A percentile compares a stretch with the other conserved stretches of the same genome.
phyloP scores from a whole-genome alignment of 352 stramenopile genomes.

The Pythium brachiatum region DNA sequence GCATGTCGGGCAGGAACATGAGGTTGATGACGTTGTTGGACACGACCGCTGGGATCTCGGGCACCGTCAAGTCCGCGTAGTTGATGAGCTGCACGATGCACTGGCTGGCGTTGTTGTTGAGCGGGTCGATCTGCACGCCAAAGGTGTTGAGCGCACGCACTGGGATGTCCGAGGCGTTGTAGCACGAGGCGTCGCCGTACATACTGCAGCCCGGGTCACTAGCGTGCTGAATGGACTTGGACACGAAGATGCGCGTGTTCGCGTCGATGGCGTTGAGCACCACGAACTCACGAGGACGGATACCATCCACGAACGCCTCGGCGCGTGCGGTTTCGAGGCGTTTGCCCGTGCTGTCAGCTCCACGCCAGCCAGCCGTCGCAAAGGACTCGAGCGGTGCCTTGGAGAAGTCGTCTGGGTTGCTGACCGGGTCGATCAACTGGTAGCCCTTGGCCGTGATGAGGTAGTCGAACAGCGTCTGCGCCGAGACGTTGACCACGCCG shows the following conservation, averaged over 20 bases:
- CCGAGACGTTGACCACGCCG: neutral
- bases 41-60: too few relatives aligned
- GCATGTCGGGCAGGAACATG: too few relatives aligned
- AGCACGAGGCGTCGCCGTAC: too few relatives aligned
- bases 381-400: constrained; percentile 28
- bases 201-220: neutral
- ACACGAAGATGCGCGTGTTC: constrained; percentile 9
- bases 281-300: constrained; percentile 26
- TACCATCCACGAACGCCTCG: too few relatives aligned
- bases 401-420: constrained; percentile 31
- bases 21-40: too few relatives aligned
- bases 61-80: constrained; percentile 20
- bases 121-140: neutral
- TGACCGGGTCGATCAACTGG: constrained; percentile 33
- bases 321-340: too few relatives aligned
- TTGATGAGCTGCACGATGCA: constrained; percentile 19
- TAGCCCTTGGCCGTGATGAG: constrained; percentile 5
- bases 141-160: constrained; percentile 25
- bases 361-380: constrained; percentile 27
- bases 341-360: constrained; percentile 19
- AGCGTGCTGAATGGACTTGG: constrained; percentile 26
- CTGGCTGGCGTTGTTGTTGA: neutral
- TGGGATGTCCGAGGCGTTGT: neutral
- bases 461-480: neutral
- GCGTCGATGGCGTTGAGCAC: constrained; percentile 31